Evolutionary conservation across 2,329 filamentous ascomycete genomes (phyloP).

Genomic region (Magnaporthiopsis incrustans): DNA sequence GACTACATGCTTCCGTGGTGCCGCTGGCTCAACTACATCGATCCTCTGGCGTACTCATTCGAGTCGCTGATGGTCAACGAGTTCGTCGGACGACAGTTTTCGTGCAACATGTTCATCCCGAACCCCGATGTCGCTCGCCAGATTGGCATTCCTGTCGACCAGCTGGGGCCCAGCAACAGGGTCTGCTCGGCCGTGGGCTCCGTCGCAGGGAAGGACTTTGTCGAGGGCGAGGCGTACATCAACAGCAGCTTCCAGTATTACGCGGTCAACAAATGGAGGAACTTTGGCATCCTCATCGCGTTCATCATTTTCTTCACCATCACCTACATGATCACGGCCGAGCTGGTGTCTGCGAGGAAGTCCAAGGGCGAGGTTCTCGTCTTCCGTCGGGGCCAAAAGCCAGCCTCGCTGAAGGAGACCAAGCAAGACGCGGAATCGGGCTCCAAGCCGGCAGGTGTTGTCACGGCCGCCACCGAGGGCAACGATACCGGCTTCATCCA

Average conservation of each 20-base stretch:
- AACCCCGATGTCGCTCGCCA: constrained; percentile 20
- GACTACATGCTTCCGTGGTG: constrained; percentile 64
- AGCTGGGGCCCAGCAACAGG: background rate
- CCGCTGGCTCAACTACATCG: constrained; percentile 64
- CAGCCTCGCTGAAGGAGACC: constrained; percentile 48
- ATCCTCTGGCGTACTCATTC: constrained; percentile 65
- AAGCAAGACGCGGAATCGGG: constrained; percentile 53
- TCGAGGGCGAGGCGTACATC: constrained; percentile 57
- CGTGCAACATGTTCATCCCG: constrained; percentile 44
- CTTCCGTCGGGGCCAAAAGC: constrained; percentile 56
- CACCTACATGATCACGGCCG: constrained; percentile 55
- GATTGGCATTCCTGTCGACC: constrained; percentile 17
- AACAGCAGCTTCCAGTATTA: constrained; percentile 46
- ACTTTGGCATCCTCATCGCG: constrained; percentile 58
- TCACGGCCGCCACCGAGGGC: constrained; percentile 9
- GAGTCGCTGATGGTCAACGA: constrained; percentile 69
- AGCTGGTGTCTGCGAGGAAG: constrained; percentile 54
- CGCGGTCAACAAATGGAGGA: constrained; percentile 54
- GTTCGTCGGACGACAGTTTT: constrained; percentile 49
- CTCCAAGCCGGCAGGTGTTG: background rate
- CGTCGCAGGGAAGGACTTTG: constrained; percentile 40
- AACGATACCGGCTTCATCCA: constrained; percentile 23
- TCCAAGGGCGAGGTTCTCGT: constrained; percentile 64
- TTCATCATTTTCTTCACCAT: constrained; percentile 58
- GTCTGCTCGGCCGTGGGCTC: constrained; percentile 44